Evolutionary conservation across 306 rosid genomes (phyloP).

Genomic region (Mimosa pudica): DNA sequence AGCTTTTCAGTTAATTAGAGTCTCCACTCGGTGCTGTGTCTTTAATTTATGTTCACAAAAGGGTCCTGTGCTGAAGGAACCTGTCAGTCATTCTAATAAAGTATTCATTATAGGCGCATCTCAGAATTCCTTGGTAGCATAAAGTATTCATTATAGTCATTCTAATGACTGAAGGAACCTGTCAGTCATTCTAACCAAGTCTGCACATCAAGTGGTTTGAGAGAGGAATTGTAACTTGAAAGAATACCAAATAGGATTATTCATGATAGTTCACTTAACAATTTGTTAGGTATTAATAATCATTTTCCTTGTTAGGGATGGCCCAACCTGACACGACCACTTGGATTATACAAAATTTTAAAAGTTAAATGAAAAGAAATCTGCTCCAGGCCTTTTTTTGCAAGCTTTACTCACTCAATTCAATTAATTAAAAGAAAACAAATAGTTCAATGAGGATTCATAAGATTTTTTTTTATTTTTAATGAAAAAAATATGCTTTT

Average conservation of each 20-base stretch:
- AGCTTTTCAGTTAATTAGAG: background rate
- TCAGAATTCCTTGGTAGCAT: too few relatives aligned
- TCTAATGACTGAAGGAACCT: background rate
- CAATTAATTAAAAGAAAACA: background rate
- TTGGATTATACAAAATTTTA: background rate
- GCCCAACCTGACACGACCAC: background rate
- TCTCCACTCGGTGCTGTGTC: background rate
- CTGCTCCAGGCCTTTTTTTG: background rate
- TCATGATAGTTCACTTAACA: background rate
- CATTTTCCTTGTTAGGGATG: background rate
- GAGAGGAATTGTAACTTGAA: background rate
- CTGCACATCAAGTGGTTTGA: background rate
- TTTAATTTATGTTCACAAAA: background rate
- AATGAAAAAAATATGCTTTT: too few relatives aligned
- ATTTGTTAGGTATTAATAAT: background rate
- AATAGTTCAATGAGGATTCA: too few relatives aligned
- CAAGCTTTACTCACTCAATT: background rate
- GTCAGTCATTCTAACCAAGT: background rate
- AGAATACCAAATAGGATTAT: background rate
- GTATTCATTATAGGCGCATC: background rate
- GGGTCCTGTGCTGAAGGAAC: background rate
- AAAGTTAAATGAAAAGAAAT: background rate
- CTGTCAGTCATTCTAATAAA: background rate
- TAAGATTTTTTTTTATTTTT: too few relatives aligned
- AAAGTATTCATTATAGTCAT: background rate